Conservation (phyloP, 1,284 basidiomycete genomes). For the Pseudozyma sp. region DNA sequence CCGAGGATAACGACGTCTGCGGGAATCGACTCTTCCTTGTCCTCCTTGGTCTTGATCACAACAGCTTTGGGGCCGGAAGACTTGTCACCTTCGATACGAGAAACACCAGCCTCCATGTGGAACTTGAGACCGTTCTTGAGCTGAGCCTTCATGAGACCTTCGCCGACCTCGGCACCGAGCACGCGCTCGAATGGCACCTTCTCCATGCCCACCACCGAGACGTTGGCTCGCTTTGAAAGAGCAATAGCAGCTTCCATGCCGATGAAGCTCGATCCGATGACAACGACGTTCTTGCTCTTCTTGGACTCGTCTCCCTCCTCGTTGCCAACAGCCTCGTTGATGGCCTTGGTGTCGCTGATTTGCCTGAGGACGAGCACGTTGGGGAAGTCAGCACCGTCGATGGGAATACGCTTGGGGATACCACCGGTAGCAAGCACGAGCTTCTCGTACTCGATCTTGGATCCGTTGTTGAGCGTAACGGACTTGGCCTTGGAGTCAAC, state of each 20-base stretch:
- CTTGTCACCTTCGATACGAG: slow-evolving; percentile 75
- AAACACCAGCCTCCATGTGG: slow-evolving; percentile 79
- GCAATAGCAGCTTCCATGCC: slow-evolving; percentile 89
- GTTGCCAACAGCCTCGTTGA: slow-evolving; percentile 76
- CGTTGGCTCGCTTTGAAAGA: slow-evolving; percentile 76
- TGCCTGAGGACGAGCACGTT: slow-evolving; percentile 84
- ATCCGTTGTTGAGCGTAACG: slow-evolving; percentile 69
- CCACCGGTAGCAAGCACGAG: slow-evolving; percentile 71
- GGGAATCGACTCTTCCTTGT: slow-evolving; percentile 73
- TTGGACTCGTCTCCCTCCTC: slow-evolving; percentile 62
- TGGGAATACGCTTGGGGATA: slow-evolving; percentile 75
- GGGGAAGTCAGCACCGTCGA: slow-evolving; percentile 80
- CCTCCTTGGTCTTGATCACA: slow-evolving; percentile 76
- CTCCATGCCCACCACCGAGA: slow-evolving; percentile 87
- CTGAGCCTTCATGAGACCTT: slow-evolving; percentile 77
- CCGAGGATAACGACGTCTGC: slow-evolving; percentile 89
- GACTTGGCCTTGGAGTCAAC: slow-evolving; percentile 55
- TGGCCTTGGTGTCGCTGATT: slow-evolving; percentile 79
- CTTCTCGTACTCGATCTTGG: slow-evolving; percentile 67
- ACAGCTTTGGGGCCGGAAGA: slow-evolving; percentile 70
- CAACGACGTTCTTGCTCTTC: slow-evolving; percentile 76
- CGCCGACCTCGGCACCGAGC: slow-evolving; percentile 84
- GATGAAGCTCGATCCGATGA: slow-evolving; percentile 93
- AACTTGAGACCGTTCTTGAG: slow-evolving; percentile 82
- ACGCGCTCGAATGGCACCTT: slow-evolving; percentile 83